A percentile compares a stretch with the other conserved stretches of the same genome.
These are phyloP conservation scores for Leccinellum albellum DNA, from an alignment of 768 basidiomycete species.

Conservation along the genomic window DNA sequence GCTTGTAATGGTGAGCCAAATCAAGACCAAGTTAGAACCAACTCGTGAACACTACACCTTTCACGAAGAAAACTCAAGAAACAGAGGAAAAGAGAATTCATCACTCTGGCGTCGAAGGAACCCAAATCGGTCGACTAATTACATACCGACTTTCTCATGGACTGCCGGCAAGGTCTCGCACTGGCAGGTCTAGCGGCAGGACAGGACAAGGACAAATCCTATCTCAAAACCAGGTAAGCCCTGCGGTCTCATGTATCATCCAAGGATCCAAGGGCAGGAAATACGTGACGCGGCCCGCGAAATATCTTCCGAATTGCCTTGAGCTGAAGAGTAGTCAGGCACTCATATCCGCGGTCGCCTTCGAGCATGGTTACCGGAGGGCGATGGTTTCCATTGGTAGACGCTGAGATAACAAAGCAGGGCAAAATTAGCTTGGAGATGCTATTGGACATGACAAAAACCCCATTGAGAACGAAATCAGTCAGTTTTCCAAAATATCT, in stretches of 20 bases:
- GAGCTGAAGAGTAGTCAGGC: neutral
- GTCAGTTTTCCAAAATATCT: slow-evolving; percentile 1
- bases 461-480: neutral
- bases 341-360: neutral
- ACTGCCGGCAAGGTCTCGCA: neutral
- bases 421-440: neutral
- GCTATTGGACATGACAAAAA: neutral
- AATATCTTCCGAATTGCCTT: neutral
- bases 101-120: neutral
- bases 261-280: neutral
- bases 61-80: neutral
- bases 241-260: neutral
- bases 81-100: neutral
- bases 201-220: neutral
- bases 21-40: neutral
- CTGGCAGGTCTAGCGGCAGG: neutral
- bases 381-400: neutral
- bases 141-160: slow-evolving; percentile 10
- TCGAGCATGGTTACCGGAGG: neutral
- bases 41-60: neutral
- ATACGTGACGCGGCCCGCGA: neutral
- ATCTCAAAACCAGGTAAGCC: neutral
- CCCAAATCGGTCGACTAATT: neutral
- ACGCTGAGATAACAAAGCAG: neutral
- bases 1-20: slow-evolving; percentile 1